phyloP scores from a whole-genome alignment of 768 basidiomycete genomes.

The Suillus brevipes region DNA sequence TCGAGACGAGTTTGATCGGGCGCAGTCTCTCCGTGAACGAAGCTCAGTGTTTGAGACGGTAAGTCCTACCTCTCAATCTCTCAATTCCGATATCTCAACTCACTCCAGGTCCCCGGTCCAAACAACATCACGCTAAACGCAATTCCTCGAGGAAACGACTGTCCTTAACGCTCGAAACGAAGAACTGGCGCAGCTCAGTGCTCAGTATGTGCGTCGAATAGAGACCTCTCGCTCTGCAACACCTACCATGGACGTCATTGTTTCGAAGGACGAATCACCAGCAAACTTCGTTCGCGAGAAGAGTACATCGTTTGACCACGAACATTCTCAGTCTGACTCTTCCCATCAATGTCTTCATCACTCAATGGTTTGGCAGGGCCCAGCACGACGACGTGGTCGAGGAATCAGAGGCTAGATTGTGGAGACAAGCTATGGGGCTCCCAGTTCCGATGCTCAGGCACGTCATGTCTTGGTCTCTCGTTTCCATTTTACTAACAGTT shows the following conservation, averaged over 20 bases:
- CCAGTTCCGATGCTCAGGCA: slow-evolving; percentile 88
- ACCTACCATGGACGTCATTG: slow-evolving; percentile 13
- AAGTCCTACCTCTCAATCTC: no score
- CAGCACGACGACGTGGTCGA: slow-evolving; percentile 24
- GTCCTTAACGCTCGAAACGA: slow-evolving; percentile 90
- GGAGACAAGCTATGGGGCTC: slow-evolving; percentile 99
- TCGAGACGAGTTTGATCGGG: slow-evolving; percentile 91
- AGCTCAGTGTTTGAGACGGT: no score
- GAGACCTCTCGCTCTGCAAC: slow-evolving; percentile 41
- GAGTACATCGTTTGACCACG: slow-evolving; percentile 32
- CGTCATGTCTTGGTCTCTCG: slow-evolving; percentile 31
- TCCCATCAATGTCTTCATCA: slow-evolving; percentile 15
- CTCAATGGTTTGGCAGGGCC: slow-evolving; percentile 18
- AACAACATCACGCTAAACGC: no score
- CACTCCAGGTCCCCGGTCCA: no score
- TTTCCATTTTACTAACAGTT: slow-evolving; percentile 8
- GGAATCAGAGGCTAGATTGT: slow-evolving; percentile 53
- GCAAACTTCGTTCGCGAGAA: slow-evolving; percentile 21
- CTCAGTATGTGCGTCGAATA: slow-evolving; percentile 77
- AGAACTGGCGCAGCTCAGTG: slow-evolving; percentile 84
- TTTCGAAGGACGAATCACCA: slow-evolving; percentile 7
- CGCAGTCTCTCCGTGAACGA: no score
- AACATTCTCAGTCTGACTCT: slow-evolving; percentile 17
- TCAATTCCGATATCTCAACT: no score
- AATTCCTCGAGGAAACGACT: slow-evolving; percentile 89